Evolutionary conservation across 371 early-diverging fungal genomes (phyloP).

Genomic region (Massospora cicadina): DNA sequence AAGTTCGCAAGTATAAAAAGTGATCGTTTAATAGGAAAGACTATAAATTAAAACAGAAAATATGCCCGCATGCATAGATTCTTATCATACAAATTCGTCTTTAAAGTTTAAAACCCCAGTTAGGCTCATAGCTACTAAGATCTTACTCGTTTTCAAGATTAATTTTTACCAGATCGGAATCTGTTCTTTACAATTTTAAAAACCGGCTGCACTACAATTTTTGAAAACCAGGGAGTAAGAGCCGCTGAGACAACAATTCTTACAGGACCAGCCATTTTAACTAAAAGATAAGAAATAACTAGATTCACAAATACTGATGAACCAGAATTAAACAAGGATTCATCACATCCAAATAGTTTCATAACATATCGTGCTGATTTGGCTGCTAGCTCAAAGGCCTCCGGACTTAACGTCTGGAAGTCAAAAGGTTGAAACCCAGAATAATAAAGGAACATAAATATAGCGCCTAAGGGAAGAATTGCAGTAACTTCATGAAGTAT

Average conservation of each 20-base stretch:
- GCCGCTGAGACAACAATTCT: constrained; percentile 40
- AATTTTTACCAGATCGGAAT: background rate
- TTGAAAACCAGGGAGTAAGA: constrained; percentile 52
- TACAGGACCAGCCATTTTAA: constrained; percentile 53
- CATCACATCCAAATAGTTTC: constrained; percentile 14
- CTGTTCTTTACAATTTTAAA: background rate
- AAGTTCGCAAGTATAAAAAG: no score
- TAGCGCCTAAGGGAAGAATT: constrained; percentile 45
- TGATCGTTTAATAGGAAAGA: no score
- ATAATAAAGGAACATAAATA: constrained; percentile 28
- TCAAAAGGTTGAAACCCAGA: constrained; percentile 32
- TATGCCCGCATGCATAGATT: no score
- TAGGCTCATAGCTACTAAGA: no score
- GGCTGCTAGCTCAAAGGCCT: constrained; percentile 23
- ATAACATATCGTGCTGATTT: constrained; percentile 32
- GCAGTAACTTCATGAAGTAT: constrained; percentile 82
- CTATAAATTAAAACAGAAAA: no score
- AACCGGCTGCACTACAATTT: constrained; percentile 12
- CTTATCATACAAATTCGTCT: no score
- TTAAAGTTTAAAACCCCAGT: no score
- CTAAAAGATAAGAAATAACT: constrained; percentile 62
- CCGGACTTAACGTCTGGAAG: constrained; percentile 38
- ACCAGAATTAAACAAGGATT: background rate
- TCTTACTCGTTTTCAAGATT: background rate
- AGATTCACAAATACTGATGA: constrained; percentile 46